phyloP scores from a whole-genome alignment of 1,284 basidiomycete genomes.

The Cutaneotrichosporon sp. region DNA sequence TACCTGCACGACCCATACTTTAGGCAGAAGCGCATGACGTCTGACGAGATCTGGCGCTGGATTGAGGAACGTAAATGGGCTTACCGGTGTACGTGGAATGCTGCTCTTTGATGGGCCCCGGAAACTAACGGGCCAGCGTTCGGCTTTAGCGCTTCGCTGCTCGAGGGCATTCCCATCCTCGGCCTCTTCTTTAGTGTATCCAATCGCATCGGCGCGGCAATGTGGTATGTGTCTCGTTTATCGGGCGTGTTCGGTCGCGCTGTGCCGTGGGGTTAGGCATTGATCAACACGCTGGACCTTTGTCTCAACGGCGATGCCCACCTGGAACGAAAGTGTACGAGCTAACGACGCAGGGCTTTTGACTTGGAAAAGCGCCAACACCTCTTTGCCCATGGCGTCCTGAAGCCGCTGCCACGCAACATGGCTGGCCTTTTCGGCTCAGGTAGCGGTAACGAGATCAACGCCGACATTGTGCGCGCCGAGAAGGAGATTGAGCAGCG shows the following conservation, averaged over 20 bases:
- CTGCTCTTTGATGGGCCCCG: constrained; percentile 2
- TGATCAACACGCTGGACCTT: too few relatives aligned
- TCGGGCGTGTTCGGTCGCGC: too few relatives aligned
- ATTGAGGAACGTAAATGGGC: constrained; percentile 83
- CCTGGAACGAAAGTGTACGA: neutral
- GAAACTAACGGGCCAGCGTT: constrained; percentile 55
- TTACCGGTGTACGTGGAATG: constrained; percentile 59
- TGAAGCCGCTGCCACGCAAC: constrained; percentile 39
- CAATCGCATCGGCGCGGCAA: constrained; percentile 78
- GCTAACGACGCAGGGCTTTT: constrained; percentile 37
- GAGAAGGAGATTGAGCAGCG: constrained; percentile 19
- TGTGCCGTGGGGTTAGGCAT: neutral
- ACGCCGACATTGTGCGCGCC: constrained; percentile 32
- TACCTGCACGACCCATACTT: constrained; percentile 74
- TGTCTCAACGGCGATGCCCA: too few relatives aligned
- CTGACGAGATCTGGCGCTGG: constrained; percentile 62
- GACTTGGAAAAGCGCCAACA: constrained; percentile 74
- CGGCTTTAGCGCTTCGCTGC: constrained; percentile 69
- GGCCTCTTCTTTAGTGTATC: constrained; percentile 75
- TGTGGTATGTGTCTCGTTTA: constrained; percentile 57
- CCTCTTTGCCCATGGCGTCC: constrained; percentile 50
- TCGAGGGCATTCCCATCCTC: constrained; percentile 70
- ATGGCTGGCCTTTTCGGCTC: constrained; percentile 40
- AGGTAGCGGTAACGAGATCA: constrained; percentile 32
- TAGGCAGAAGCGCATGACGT: constrained; percentile 69